Conservation (phyloP, 1,284 basidiomycete genomes). For the Amylostereum areolatum region DNA sequence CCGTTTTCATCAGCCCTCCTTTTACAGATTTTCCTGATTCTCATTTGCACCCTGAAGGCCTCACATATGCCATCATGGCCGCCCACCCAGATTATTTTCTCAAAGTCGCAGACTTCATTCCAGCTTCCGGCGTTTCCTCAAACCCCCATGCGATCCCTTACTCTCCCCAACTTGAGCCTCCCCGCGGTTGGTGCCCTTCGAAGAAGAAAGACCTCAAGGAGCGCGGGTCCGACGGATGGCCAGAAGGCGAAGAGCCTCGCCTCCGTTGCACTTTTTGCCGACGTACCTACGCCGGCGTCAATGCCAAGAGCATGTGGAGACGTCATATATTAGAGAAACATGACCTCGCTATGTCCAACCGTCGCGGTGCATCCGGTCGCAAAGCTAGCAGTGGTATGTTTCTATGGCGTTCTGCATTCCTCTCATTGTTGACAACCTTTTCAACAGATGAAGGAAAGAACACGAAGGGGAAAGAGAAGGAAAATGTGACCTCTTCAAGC, state of each 20-base stretch:
- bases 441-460: conserved; percentile 5
- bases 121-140: conserved; percentile 31
- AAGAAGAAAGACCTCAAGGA: conserved; percentile 70
- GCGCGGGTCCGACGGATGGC: conserved; percentile 59
- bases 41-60: conserved; percentile 54
- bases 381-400: conserved; percentile 39
- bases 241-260: conserved; percentile 69
- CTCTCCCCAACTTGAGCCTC: conserved; percentile 68
- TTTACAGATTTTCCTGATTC: conserved; percentile 59
- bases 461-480: conserved; percentile 14
- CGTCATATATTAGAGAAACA: conserved; percentile 82
- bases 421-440: background rate
- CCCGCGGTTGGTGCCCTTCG: conserved; percentile 74
- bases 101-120: conserved; percentile 55
- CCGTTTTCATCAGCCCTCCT: conserved; percentile 66
- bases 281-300: conserved; percentile 73
- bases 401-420: background rate
- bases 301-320: conserved; percentile 84
- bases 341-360: conserved; percentile 79
- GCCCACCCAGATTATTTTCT: conserved; percentile 74
- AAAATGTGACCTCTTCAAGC: background rate
- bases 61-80: conserved; percentile 63
- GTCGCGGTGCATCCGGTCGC: conserved; percentile 57
- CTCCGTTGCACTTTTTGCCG: conserved; percentile 77
- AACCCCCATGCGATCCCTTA: conserved; percentile 54